These are phyloP conservation scores for Lipomyces chichibuensis DNA, from an alignment of 805 yeast genomes.

Conservation along the genomic window DNA sequence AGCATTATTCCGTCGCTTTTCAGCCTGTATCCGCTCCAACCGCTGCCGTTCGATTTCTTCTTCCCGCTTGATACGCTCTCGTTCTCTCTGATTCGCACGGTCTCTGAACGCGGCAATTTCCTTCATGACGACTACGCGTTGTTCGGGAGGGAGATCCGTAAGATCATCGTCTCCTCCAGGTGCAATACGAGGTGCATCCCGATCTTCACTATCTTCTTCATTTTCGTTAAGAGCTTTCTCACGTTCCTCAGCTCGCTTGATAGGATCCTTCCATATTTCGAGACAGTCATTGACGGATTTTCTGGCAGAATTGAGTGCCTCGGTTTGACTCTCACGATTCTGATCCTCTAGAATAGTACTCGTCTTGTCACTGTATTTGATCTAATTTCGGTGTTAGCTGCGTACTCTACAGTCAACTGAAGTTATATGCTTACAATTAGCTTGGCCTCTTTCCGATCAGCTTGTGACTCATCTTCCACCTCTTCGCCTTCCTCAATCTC, in stretches of 20 bases:
- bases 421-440: background rate
- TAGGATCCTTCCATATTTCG: conserved; percentile 28
- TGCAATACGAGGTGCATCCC: conserved; percentile 1
- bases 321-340: background rate
- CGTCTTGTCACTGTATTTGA: conserved; percentile 18
- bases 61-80: conserved; percentile 29
- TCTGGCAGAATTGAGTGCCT: background rate
- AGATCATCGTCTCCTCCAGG: conserved; percentile 32
- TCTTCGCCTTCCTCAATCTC: conserved; percentile 26
- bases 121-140: conserved; percentile 24
- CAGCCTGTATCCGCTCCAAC: conserved; percentile 24
- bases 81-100: conserved; percentile 34
- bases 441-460: conserved; percentile 11
- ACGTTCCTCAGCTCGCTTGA: conserved; percentile 11
- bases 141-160: conserved; percentile 35
- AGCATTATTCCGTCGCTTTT: conserved; percentile 11
- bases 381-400: background rate
- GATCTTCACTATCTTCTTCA: background rate
- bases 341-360: conserved; percentile 5
- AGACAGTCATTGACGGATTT: conserved; percentile 2
- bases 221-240: conserved; percentile 5
- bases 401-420: background rate
- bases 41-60: conserved; percentile 31
- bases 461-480: conserved; percentile 26
- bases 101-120: conserved; percentile 36